Conservation (phyloP, 2,329 filamentous ascomycete species). For the Trichoderma semiorbis region DNA sequence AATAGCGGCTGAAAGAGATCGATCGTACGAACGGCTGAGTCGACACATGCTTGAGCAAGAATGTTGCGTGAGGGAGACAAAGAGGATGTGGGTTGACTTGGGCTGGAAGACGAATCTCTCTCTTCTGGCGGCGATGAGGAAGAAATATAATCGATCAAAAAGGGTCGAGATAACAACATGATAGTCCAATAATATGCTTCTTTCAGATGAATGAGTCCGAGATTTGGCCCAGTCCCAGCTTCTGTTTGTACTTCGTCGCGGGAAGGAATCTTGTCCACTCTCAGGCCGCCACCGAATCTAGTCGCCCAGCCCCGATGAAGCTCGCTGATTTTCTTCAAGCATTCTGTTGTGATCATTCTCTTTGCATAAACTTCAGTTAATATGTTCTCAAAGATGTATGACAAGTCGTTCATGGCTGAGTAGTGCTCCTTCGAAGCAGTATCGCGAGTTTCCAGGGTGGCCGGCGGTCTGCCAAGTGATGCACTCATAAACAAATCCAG, state of each 20-base stretch:
- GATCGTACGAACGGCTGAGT: neutral
- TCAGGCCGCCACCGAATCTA: neutral
- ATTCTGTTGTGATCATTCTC: neutral
- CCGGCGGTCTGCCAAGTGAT: neutral
- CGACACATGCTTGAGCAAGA: neutral
- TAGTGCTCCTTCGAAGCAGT: neutral
- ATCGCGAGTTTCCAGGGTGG: neutral
- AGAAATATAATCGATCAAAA: neutral
- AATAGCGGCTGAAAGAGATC: neutral
- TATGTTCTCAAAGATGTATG: neutral
- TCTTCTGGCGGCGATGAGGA: neutral
- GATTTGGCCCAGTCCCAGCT: neutral
- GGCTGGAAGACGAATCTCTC: neutral
- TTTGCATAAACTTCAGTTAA: neutral
- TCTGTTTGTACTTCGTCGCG: neutral
- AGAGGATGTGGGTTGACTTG: neutral
- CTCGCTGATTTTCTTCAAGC: neutral
- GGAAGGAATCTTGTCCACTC: neutral
- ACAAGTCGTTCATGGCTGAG: neutral
- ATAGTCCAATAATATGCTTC: neutral
- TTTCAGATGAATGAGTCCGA: neutral
- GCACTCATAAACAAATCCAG: neutral
- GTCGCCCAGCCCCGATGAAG: neutral
- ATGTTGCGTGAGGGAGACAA: neutral
- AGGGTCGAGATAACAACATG: neutral